Evolutionary conservation across 73 alveolate species (phyloP), one percentile per base, ranked within the genome.

Genomic region (Durusdinium trenchii): DNA sequence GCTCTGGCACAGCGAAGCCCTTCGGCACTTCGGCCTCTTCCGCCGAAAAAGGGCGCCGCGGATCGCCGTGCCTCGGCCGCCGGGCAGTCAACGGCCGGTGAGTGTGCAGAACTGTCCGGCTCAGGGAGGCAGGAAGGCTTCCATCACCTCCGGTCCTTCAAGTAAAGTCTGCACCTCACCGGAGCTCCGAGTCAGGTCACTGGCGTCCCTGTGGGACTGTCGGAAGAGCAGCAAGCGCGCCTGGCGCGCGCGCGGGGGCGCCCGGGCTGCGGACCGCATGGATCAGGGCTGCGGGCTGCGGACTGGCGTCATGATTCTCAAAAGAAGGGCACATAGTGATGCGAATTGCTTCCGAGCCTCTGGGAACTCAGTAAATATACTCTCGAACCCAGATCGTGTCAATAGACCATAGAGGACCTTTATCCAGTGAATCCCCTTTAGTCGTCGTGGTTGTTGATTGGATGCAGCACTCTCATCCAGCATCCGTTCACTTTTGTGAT

Each of bases 181-280:
- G 12, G 42, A 10, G 38, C 42, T 47, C 20, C 79, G 26, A 35
- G 40, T 35, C 51, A 91, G 98, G 98, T 91, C 47, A 91, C 98
- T 0, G 98, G 98, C 9, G 76, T 91, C 20, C 98, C 98, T 30
- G 32, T 69, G 75, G 98, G 98, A 12, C 47, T 91, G 78, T 47
- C 98, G 2, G 90, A 51, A 57, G 98, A 91, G 48, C 98, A 91
- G 64, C 98, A 91, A 71, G 57, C 98, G 16, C 98, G 98, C 78
- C 90, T 91, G 36, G 98, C 98, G 28, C 98, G 98, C 12, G 98
- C 98, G 98, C 45, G 12, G 9, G 47, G 89, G 43, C 62, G 47
- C 35, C 35, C n/a, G 73, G 79, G 32, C 69, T 57, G 69, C 23
- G 12, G 69, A 9, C 28, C 9, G 48, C 30, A 73, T n/a, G n/a